Evolutionary conservation across 352 stramenopile genomes (phyloP), one percentile per base, ranked within the genome.

Genomic region (Peronosclerospora sorghi): DNA sequence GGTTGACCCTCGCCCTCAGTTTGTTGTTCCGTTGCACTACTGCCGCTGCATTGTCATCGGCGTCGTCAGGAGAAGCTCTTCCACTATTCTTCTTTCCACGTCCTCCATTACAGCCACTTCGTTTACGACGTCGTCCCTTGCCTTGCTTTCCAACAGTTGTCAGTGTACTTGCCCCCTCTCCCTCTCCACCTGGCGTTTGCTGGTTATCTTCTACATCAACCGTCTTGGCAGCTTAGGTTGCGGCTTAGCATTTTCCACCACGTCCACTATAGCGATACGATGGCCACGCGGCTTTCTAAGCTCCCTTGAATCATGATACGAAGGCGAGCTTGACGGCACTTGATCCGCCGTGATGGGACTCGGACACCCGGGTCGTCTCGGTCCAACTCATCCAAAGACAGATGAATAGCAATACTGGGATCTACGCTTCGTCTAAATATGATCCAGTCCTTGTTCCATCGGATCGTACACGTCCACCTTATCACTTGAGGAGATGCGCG

Each of bases 391-490:
- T 88, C 68, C 32, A 88, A 59, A 20, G 77, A 86, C 23, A 92
- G 44, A 35, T 76, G 52, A 43, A 92, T 86, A 21, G 62, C 72
- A 44, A 92, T 90, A 28, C 72, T 1, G 80, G 73, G 39, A 90
- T 81, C 32, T 60, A 27, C 74, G 73, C 42, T 63, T 79, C 13
- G 60, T 79, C 61, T 87, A 68, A 18, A 89, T 78, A 41, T 69
- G 64, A 40, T 92, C 80, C 14, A 92, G 60, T 19, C 80, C 80
- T 58, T 92, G 77, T 43, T 92, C 80, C 19, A 92, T 54, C 21
- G 80, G 80, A 51, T 92, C 80, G 36, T 90, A 92, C 34, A 84
- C 69, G 40, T 92, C 80, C 28, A 83, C 53, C 0, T 71, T 86
- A 51, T 90, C 75, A 28, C 88, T 73, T 17, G 75, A 87, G 32